Evolutionary conservation across 2,329 filamentous ascomycete species (phyloP).

Genomic region (Pestalotiopsis sp.): DNA sequence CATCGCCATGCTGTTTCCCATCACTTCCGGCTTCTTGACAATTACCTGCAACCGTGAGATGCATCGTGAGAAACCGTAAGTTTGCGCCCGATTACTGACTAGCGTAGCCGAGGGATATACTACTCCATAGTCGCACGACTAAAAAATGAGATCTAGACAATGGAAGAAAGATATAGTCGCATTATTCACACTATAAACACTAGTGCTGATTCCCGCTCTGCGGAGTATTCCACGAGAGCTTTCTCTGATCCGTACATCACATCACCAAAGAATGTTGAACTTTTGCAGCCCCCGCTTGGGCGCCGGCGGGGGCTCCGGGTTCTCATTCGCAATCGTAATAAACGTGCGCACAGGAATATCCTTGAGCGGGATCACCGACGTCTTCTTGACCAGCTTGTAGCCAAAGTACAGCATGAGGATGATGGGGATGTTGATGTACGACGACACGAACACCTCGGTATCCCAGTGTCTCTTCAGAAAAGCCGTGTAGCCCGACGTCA

Average conservation of each 20-base stretch:
- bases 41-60: background rate
- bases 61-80: background rate
- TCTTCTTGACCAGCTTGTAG: conserved; percentile 18
- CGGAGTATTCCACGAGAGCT: no score
- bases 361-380: conserved; percentile 12
- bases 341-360: conserved; percentile 14
- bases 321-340: conserved; percentile 15
- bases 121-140: no score
- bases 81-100: no score
- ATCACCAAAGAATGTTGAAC: conserved; percentile 14
- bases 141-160: no score
- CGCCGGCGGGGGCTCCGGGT: conserved; percentile 14
- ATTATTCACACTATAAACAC: no score
- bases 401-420: conserved; percentile 23
- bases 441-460: conserved; percentile 28
- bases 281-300: conserved; percentile 12
- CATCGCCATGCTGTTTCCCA: background rate
- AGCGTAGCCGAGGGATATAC: no score
- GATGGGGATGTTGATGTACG: conserved; percentile 40
- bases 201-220: no score
- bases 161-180: no score
- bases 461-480: conserved; percentile 38
- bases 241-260: no score
- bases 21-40: background rate
- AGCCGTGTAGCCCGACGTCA: conserved; percentile 30